Conservation (phyloP, 2,329 filamentous ascomycete species). For the Tolypocladium guangdongense region DNA sequence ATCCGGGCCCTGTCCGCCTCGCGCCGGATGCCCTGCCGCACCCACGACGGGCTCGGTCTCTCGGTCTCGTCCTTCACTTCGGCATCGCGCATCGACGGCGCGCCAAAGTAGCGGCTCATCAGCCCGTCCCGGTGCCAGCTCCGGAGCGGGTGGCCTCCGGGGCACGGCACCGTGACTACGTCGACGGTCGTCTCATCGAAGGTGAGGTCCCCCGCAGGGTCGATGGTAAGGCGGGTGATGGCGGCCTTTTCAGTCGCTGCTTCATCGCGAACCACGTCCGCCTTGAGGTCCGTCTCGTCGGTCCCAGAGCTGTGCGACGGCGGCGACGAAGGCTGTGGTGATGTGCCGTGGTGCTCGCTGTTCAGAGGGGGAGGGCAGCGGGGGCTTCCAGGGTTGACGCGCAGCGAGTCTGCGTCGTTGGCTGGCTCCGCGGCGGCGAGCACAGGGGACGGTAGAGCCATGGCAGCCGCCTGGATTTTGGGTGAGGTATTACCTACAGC, state of each 20-base stretch:
- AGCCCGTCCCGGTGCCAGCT: slow-evolving; percentile 42
- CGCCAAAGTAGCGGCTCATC: slow-evolving; percentile 34
- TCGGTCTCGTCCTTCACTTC: slow-evolving; percentile 13
- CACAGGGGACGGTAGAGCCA: slow-evolving; percentile 6
- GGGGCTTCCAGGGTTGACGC: slow-evolving; percentile 15
- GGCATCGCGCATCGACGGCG: slow-evolving; percentile 27
- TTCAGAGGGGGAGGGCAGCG: slow-evolving; percentile 10
- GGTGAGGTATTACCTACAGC: no score
- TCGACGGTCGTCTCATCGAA: slow-evolving; percentile 44
- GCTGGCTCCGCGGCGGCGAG: slow-evolving; percentile 4
- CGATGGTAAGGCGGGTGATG: slow-evolving; percentile 18
- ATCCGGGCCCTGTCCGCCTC: slow-evolving; percentile 37
- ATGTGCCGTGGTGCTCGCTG: neutral
- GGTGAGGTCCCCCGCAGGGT: slow-evolving; percentile 23
- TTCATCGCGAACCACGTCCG: neutral
- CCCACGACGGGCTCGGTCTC: slow-evolving; percentile 32
- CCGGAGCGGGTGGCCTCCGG: slow-evolving; percentile 39
- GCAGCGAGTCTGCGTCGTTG: slow-evolving; percentile 15
- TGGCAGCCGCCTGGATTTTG: neutral
- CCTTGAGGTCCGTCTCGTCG: slow-evolving; percentile 5
- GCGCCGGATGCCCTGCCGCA: slow-evolving; percentile 39
- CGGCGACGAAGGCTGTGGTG: neutral
- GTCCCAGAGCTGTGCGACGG: slow-evolving; percentile 3
- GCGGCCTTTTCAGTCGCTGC: neutral
- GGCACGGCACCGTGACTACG: slow-evolving; percentile 41